A percentile compares a stretch with the other conserved stretches of the same genome.
phyloP scores from a whole-genome alignment of 805 yeast species.

The Debaryomyces hansenii region DNA sequence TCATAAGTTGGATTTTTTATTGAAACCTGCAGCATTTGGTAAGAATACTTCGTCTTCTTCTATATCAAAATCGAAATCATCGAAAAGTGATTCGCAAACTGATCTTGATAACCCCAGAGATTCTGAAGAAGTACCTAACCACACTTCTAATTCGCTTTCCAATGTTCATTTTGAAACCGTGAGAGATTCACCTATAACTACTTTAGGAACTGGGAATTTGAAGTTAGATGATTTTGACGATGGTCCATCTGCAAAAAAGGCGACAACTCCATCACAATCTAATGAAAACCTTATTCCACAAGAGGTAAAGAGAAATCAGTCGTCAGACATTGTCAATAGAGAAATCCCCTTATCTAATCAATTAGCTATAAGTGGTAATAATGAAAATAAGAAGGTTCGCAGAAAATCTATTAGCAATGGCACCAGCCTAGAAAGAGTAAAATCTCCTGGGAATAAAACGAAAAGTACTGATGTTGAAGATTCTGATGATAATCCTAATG shows the following conservation, averaged over 20 bases:
- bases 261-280: constrained; percentile 16
- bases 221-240: constrained; percentile 17
- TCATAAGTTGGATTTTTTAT: constrained; percentile 23
- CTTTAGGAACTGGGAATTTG: constrained; percentile 51
- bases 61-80: background rate
- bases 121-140: too few species aligned
- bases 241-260: constrained; percentile 1
- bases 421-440: constrained; percentile 8
- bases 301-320: constrained; percentile 11
- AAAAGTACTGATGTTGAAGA: constrained; percentile 3
- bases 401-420: constrained; percentile 14
- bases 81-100: constrained; percentile 2
- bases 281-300: constrained; percentile 13
- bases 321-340: constrained; percentile 19
- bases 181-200: constrained; percentile 45
- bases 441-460: constrained; percentile 1
- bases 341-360: constrained; percentile 13
- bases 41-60: constrained; percentile 10
- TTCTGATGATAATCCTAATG: constrained; percentile 10
- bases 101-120: background rate
- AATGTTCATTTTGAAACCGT: constrained; percentile 49
- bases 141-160: constrained; percentile 10
- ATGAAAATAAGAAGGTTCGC: constrained; percentile 19
- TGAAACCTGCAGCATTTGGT: constrained; percentile 18
- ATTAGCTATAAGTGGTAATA: constrained; percentile 14